Conservation (phyloP, 2,329 filamentous ascomycete species). For the Ramularia endophylla region DNA sequence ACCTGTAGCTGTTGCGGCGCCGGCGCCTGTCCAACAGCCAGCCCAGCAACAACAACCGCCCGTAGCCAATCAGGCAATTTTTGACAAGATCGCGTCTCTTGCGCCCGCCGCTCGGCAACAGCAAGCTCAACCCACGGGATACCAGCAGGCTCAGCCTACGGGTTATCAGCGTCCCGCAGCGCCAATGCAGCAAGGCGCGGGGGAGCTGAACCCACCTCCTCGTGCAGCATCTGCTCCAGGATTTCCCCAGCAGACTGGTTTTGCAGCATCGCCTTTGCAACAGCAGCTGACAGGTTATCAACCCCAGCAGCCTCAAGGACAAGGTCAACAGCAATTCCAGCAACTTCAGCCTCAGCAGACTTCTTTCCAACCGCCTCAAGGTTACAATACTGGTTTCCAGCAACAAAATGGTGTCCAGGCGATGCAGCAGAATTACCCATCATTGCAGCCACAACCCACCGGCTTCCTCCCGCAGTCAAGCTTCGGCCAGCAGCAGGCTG, state of each 20-base stretch:
- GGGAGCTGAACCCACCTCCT: constrained; percentile 65
- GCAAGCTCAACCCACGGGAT: constrained; percentile 32
- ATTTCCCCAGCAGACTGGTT: constrained; percentile 57
- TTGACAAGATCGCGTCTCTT: constrained; percentile 42
- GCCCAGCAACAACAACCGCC: constrained; percentile 35
- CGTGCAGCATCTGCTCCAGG: constrained; percentile 84
- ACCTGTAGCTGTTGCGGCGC: constrained; percentile 34
- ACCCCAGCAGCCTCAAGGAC: constrained; percentile 52
- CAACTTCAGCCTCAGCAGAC: constrained; percentile 34
- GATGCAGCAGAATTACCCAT: constrained; percentile 28
- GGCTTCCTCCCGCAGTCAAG: constrained; percentile 34
- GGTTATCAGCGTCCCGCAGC: constrained; percentile 58
- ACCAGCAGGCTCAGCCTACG: constrained; percentile 16
- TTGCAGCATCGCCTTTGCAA: constrained; percentile 68
- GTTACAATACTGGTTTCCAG: constrained; percentile 30
- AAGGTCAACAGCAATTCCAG: constrained; percentile 33
- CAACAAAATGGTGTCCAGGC: constrained; percentile 28
- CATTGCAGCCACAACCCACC: constrained; percentile 52
- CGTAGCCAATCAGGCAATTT: constrained; percentile 43
- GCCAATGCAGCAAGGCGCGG: constrained; percentile 55
- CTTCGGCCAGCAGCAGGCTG: constrained; percentile 13
- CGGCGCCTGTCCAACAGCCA: constrained; percentile 37
- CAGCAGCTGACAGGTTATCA: constrained; percentile 74
- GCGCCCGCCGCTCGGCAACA: constrained; percentile 19
- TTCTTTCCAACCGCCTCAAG: constrained; percentile 29